Base-by-base conservation (phyloP, 2,329 filamentous ascomycete genomes). In the Arthrobotrys conoides region DNA sequence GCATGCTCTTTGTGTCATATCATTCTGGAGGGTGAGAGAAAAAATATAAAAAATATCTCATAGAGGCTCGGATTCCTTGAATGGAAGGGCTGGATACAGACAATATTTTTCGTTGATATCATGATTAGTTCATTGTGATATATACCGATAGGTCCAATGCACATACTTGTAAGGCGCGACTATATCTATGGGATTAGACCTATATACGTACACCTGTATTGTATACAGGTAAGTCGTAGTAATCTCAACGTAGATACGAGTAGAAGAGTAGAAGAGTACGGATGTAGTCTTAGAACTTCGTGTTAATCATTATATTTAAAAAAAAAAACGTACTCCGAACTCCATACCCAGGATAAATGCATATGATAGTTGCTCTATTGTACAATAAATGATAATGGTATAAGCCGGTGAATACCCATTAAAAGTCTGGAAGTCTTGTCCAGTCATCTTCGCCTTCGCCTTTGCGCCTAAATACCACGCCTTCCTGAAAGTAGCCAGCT, bases 401-500 rank as follows among this genome's bases (percentile, higher is more conserved):
- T n/a, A 27, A 1, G 38, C 12, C 38, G 10, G 9, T 38, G 36
- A 38, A 38, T 10, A 10, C 12, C 6, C n/a, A 79, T 59, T 81
- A 78, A 53, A 82, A 82, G 36, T 81, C 78, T 1, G 80, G 75
- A 38, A 80, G 69, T 24, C 76, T 67, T n/a, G 81, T 81, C 81
- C 80, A 82, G 8, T 76, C 77, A 10, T n/a, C 86, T 24, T 88
- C 87, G 55, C 88, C 86, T 10, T 88, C 89, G 5, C 86, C 88
- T 77, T 85, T 86, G 80, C 90, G 88, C 82, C 95, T 94, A 83
- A 94, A 95, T 24, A 97, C 93, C 0, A 93, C 93, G 80, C 96
- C 91, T 12, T 91, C 92, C 46, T 73, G 67, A 85, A 99, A 99
- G 84, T 98, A 98, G 1, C 96, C 96, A 24, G 93, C 93, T 80